These are phyloP conservation scores for Hortaea werneckii DNA, from an alignment of 2,329 filamentous ascomycete genomes.

Conservation along the genomic window DNA sequence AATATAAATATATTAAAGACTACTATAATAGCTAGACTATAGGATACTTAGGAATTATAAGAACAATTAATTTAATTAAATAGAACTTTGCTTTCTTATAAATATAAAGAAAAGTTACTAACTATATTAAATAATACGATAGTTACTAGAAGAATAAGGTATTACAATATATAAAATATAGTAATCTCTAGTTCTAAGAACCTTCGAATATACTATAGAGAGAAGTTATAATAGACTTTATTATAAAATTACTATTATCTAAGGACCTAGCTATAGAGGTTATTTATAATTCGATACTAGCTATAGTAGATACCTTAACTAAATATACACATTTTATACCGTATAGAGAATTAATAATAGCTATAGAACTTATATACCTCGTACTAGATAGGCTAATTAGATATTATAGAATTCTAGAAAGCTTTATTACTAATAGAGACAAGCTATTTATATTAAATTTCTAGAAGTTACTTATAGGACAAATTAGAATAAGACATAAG, in stretches of 20 bases:
- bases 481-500: slow-evolving; percentile 11
- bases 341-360: slow-evolving; percentile 7
- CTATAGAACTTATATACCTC: slow-evolving; percentile 10
- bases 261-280: slow-evolving; percentile 2
- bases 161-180: slow-evolving; percentile 4
- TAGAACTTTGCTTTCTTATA: slow-evolving; percentile 4
- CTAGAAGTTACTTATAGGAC: slow-evolving; percentile 8
- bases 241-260: slow-evolving; percentile 11
- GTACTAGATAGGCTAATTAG: slow-evolving; percentile 10
- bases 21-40: slow-evolving; percentile 7
- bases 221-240: slow-evolving; percentile 15
- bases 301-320: slow-evolving; percentile 12
- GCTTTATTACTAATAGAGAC: slow-evolving; percentile 14
- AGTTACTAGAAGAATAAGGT: slow-evolving; percentile 5
- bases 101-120: slow-evolving; percentile 1
- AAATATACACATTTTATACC: slow-evolving; percentile 11
- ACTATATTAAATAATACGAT: slow-evolving; percentile 7
- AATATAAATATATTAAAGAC: slow-evolving; percentile 7
- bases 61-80: slow-evolving; percentile 2
- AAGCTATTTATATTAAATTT: slow-evolving; percentile 13
- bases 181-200: slow-evolving; percentile 6
- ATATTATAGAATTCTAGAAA: slow-evolving; percentile 9
- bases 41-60: slow-evolving; percentile 5
- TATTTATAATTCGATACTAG: slow-evolving; percentile 10
- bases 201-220: slow-evolving; percentile 8